Evolutionary conservation across 148 eudicot species (phyloP), one percentile per base, ranked within the genome.

Genomic region (Chenopodium formosanum): DNA sequence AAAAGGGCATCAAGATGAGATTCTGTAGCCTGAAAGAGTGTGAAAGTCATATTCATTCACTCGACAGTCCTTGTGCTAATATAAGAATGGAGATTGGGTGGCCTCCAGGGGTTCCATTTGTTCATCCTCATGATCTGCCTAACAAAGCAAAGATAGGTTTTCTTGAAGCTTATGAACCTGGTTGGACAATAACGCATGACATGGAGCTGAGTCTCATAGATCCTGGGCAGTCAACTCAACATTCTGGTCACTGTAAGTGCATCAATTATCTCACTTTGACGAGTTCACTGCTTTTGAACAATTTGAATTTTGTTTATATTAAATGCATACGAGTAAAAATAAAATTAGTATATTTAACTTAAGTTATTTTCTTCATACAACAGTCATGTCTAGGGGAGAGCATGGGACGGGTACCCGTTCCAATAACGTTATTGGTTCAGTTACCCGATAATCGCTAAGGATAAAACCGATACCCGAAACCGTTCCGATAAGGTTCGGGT

Each of bases 41-140:
- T 62, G 99, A 96, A 85, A 88, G 47, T 83, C 99, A 96, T 81
- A 87, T 96, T 73, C 93, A 91, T 79, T 83, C 91, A 62, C 88
- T 90, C 53, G 95, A 94, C 72, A 91, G 99, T 84, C 99, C 99
- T 50, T 96, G 99, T 84, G 91, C 98, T 29, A 89, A 87, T 85
- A 85, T 90, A 84, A 90, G 99, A 79, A 86, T 89, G 90, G 99
- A 96, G 83, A 94, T 96, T 78, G 99, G 99, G 40, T 96, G 99
- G 99, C 99, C 99, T 69, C 89, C 90, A 1, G 97, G 97, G 66
- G 99, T 96, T 44, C 99, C 99, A 23, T 96, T 96, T 89, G 99
- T 96, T 88, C 99, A 96, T 90, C 99, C 99, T 56, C 99, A 96
- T 85, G 99, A 96, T 91, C 89, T 96, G 44, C 98, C 99, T 53